Conservation (phyloP, 2,329 filamentous ascomycete species). For the Arthrocladium fulminans region DNA sequence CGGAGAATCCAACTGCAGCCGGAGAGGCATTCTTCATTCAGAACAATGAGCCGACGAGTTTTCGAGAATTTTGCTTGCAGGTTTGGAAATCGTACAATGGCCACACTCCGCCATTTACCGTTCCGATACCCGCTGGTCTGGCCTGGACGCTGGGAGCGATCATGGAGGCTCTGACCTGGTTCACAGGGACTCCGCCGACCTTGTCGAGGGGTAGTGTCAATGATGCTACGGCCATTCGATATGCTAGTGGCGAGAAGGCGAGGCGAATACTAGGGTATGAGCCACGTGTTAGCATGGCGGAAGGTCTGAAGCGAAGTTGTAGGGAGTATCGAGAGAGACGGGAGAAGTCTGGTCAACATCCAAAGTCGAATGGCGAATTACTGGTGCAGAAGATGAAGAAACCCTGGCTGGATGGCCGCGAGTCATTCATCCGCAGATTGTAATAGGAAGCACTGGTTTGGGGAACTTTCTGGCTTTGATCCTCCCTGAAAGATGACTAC, state of each 20-base stretch:
- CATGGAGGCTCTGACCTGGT: conserved; percentile 41
- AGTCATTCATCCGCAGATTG: too few relatives aligned
- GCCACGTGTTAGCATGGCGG: conserved; percentile 42
- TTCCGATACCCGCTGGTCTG: conserved; percentile 41
- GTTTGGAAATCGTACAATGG: conserved; percentile 44
- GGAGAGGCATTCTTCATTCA: conserved; percentile 40
- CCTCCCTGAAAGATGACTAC: too few relatives aligned
- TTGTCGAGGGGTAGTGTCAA: conserved; percentile 47
- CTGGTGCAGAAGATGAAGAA: conserved; percentile 1
- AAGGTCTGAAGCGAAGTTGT: conserved; percentile 43
- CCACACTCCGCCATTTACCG: conserved; percentile 38
- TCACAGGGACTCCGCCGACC: conserved; percentile 37
- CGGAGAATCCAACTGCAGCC: conserved; percentile 30
- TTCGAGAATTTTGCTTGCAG: conserved; percentile 37
- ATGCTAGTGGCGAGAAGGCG: conserved; percentile 46
- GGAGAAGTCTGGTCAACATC: conserved; percentile 1
- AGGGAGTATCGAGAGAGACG: conserved; percentile 25
- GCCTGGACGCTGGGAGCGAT: conserved; percentile 41
- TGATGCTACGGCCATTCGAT: conserved; percentile 46
- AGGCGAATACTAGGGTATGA: conserved; percentile 44
- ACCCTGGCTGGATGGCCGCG: not conserved
- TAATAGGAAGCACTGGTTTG: too few relatives aligned
- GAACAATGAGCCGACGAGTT: conserved; percentile 38
- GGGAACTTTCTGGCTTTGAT: not conserved
- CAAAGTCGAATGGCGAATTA: conserved; percentile 2